phyloP scores from a whole-genome alignment of 1,284 basidiomycete species.

The Porphyrellus sp. region DNA sequence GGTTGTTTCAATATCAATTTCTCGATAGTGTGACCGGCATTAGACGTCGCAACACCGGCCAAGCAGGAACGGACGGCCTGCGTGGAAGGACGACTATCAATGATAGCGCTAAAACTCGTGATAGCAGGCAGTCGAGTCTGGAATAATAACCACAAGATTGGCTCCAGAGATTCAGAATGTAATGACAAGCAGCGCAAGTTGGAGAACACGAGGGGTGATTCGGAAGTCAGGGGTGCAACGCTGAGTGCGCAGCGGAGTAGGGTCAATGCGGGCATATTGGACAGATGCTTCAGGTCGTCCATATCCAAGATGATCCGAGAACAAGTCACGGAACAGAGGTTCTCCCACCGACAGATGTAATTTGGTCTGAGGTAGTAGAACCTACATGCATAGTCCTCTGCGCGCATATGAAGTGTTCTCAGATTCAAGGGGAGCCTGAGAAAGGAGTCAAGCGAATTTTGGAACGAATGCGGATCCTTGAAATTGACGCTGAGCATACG shows the following conservation, averaged over 20 bases:
- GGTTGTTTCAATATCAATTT: neutral
- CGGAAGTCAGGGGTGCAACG: too few relatives aligned
- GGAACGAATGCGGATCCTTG: too few relatives aligned
- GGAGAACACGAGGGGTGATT: too few relatives aligned
- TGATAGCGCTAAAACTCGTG: neutral
- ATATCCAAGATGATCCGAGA: neutral
- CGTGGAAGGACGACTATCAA: neutral
- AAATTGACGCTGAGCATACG: too few relatives aligned
- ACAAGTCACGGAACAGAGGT: neutral
- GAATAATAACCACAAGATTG: neutral
- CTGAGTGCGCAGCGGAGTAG: neutral
- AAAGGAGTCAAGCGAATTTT: neutral
- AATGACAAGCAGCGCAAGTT: neutral
- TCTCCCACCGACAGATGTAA: neutral
- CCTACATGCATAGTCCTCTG: too few relatives aligned
- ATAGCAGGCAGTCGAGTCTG: neutral
- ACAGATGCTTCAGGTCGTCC: neutral
- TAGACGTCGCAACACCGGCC: neutral
- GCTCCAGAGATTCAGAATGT: neutral
- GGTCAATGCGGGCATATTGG: neutral
- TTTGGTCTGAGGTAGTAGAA: neutral
- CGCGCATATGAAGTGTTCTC: neutral
- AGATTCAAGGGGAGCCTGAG: too few relatives aligned
- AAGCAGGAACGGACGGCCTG: neutral
- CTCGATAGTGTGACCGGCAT: neutral